Evolutionary conservation across 2,329 filamentous ascomycete genomes (phyloP).

Genomic region (Trichophyton benhamiae): DNA sequence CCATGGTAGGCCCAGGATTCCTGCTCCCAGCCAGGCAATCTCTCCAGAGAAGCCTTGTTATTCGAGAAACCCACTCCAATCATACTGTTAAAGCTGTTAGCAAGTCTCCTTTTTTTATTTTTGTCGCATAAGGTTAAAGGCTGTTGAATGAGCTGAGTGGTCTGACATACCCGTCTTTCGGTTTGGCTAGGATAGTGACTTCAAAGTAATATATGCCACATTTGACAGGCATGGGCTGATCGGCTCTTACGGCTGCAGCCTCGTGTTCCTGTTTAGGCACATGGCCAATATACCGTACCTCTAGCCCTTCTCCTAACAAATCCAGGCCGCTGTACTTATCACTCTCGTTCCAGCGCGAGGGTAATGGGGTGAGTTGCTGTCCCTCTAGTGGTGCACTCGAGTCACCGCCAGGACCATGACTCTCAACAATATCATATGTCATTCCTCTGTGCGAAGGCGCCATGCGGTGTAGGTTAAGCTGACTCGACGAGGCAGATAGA

Average conservation of each 20-base stretch:
- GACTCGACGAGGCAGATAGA: slow-evolving; percentile 45
- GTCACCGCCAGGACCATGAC: slow-evolving; percentile 28
- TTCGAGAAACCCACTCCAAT: slow-evolving; percentile 50
- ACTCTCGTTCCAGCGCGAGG: slow-evolving; percentile 66
- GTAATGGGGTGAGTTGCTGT: slow-evolving; percentile 56
- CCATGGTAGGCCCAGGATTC: slow-evolving; percentile 57
- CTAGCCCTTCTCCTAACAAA: slow-evolving; percentile 57
- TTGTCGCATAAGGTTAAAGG: not conserved
- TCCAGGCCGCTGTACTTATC: slow-evolving; percentile 67
- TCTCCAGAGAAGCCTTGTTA: slow-evolving; percentile 45
- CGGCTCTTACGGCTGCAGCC: slow-evolving; percentile 67
- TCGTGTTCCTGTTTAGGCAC: slow-evolving; percentile 55
- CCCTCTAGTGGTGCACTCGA: slow-evolving; percentile 43
- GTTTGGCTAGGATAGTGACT: slow-evolving; percentile 51
- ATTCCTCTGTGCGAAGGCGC: slow-evolving; percentile 60
- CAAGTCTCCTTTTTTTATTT: not conserved
- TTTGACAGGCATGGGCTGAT: slow-evolving; percentile 75
- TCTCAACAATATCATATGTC: slow-evolving; percentile 74
- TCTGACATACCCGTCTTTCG: slow-evolving; percentile 50
- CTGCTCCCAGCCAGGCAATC: slow-evolving; percentile 53
- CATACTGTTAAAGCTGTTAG: slow-evolving; percentile 18
- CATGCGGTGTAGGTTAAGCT: slow-evolving; percentile 46
- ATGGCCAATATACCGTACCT: slow-evolving; percentile 51
- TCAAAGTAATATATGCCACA: slow-evolving; percentile 96
- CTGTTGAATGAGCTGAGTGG: not conserved